Percentiles rank a stretch among this genome's conserved stretches.
Evolutionary conservation across 2,329 filamentous ascomycete genomes (phyloP).

Genomic region (Fusarium sp.): DNA sequence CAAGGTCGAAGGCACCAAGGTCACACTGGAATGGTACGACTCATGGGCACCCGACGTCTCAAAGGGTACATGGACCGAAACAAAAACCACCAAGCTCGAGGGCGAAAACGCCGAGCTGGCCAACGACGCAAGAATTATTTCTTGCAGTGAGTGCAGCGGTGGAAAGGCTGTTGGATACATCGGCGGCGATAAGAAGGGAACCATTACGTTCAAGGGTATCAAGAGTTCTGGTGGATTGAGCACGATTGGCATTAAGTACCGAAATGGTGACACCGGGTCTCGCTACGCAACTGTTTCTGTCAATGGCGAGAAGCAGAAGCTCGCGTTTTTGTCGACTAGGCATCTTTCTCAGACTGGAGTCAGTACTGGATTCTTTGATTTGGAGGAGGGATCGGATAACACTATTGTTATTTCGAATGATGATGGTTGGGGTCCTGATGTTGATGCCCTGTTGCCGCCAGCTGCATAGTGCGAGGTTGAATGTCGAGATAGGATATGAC

Average conservation of each 20-base stretch:
- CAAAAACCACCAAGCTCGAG: conserved; percentile 62
- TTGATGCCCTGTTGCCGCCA: conserved; percentile 65
- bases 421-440: conserved; percentile 52
- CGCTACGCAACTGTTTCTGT: conserved; percentile 66
- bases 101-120: conserved; percentile 61
- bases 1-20: conserved; percentile 61
- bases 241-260: conserved; percentile 65
- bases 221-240: conserved; percentile 57
- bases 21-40: conserved; percentile 62
- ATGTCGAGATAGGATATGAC: not conserved
- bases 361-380: conserved; percentile 60
- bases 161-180: conserved; percentile 63
- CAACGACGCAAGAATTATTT: conserved; percentile 57
- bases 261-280: conserved; percentile 65
- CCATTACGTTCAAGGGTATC: conserved; percentile 60
- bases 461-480: conserved; percentile 14
- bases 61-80: conserved; percentile 56
- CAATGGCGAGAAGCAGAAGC: conserved; percentile 61
- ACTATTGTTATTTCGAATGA: conserved; percentile 59
- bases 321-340: conserved; percentile 66
- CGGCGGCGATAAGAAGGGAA: conserved; percentile 60
- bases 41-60: conserved; percentile 64
- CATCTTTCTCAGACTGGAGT: conserved; percentile 54
- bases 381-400: conserved; percentile 60
- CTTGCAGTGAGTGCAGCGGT: conserved; percentile 64